A percentile compares a stretch with the other conserved stretches of the same genome.
phyloP scores from a whole-genome alignment of 768 basidiomycete genomes.

The Naganishia onofrii region DNA sequence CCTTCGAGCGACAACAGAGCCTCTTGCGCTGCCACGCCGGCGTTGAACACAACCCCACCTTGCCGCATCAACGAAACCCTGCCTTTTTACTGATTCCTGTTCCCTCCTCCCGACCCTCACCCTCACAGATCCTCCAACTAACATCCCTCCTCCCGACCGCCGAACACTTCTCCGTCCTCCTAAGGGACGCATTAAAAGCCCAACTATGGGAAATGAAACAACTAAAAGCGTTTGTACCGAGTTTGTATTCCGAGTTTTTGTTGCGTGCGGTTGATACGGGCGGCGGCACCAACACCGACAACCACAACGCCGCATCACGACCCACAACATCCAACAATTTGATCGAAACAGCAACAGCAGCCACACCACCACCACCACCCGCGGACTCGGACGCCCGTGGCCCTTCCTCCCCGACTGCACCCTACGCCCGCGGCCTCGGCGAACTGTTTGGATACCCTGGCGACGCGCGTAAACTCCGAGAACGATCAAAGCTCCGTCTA shows the following conservation, averaged over 20 bases:
- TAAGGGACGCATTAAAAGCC: slow-evolving; percentile 82
- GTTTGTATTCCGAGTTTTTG: slow-evolving; percentile 91
- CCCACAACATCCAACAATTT: slow-evolving; percentile 20
- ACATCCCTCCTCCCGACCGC: slow-evolving; percentile 90
- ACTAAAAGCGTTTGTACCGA: slow-evolving; percentile 84
- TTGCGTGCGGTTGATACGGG: slow-evolving; percentile 56
- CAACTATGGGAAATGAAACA: slow-evolving; percentile 72
- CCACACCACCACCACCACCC: slow-evolving; percentile 26
- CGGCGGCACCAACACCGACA: no score
- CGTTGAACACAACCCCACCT: no score
- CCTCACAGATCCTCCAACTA: slow-evolving; percentile 70
- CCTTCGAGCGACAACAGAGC: no score
- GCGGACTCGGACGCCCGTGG: slow-evolving; percentile 48
- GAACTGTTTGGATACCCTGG: slow-evolving; percentile 53
- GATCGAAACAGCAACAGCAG: slow-evolving; percentile 35
- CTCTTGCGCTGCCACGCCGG: no score
- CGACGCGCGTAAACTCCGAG: slow-evolving; percentile 52
- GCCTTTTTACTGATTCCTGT: no score
- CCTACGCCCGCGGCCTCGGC: slow-evolving; percentile 49
- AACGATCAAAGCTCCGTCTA: slow-evolving; percentile 74
- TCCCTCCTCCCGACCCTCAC: no score
- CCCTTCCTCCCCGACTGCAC: slow-evolving; percentile 29
- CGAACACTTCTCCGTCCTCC: slow-evolving; percentile 82
- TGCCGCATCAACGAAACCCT: no score
- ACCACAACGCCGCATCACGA: no score